These are phyloP conservation scores for Volvariella volvacea DNA, from an alignment of 1,284 basidiomycete genomes.

Conservation along the genomic window DNA sequence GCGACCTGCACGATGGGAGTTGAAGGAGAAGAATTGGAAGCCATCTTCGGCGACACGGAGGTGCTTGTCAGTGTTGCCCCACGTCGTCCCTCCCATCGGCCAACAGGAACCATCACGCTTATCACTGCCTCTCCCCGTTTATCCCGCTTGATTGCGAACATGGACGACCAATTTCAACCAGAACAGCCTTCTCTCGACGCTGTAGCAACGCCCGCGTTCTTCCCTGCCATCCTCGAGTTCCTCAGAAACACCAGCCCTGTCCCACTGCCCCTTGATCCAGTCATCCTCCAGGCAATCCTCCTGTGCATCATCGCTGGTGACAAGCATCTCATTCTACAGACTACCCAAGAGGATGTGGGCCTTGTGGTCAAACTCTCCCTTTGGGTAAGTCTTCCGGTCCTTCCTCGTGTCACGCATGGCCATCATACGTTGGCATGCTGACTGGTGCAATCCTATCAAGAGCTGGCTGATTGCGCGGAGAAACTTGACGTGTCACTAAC, in stretches of 20 bases:
- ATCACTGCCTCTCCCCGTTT: too few species aligned
- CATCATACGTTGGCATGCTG: slow-evolving; percentile 10
- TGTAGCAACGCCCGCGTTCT: slow-evolving; percentile 44
- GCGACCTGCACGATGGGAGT: too few species aligned
- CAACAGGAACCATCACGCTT: too few species aligned
- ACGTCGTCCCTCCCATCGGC: too few species aligned
- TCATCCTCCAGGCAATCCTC: slow-evolving; percentile 59
- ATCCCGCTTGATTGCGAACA: too few species aligned
- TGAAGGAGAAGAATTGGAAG: too few species aligned
- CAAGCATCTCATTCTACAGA: slow-evolving; percentile 55
- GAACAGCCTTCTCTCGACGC: slow-evolving; percentile 18
- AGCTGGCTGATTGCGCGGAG: slow-evolving; percentile 10
- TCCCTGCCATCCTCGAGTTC: slow-evolving; percentile 41
- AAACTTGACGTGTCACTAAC: slow-evolving; percentile 4
- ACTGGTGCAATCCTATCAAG: slow-evolving; percentile 12
- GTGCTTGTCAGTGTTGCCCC: too few species aligned
- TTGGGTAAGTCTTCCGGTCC: slow-evolving; percentile 39
- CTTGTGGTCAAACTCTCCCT: slow-evolving; percentile 47
- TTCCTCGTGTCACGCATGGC: slow-evolving; percentile 8
- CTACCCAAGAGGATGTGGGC: slow-evolving; percentile 52
- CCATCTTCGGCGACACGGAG: too few species aligned
- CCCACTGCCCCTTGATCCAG: slow-evolving; percentile 50
- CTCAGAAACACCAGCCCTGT: slow-evolving; percentile 34
- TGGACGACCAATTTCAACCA: too few species aligned
- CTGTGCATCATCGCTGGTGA: slow-evolving; percentile 55